A percentile compares a stretch with the other conserved stretches of the same genome.
These are phyloP conservation scores for Wickerhamiella australiensis DNA, from an alignment of 805 yeast species.

Conservation along the genomic window DNA sequence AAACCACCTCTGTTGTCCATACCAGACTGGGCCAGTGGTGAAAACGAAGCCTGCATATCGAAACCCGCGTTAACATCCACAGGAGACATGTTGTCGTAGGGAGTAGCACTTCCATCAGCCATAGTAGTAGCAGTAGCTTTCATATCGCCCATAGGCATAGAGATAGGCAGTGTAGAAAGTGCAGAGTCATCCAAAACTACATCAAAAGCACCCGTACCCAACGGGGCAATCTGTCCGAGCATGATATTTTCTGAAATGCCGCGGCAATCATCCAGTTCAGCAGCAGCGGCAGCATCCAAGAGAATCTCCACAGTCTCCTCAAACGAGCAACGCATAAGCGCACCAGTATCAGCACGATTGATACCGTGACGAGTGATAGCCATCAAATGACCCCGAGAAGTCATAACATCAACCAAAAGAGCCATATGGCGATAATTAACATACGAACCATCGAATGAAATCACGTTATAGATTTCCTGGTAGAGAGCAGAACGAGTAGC, in stretches of 20 bases:
- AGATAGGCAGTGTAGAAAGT: slow-evolving; percentile 53
- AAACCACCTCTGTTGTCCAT: slow-evolving; percentile 67
- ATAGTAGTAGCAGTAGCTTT: slow-evolving; percentile 23
- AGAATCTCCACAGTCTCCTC: slow-evolving; percentile 98
- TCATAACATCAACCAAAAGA: slow-evolving; percentile 93
- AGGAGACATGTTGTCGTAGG: slow-evolving; percentile 62
- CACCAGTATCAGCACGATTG: slow-evolving; percentile 97
- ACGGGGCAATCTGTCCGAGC: slow-evolving; percentile 96
- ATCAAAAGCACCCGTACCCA: slow-evolving; percentile 97
- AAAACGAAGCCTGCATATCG: slow-evolving; percentile 61
- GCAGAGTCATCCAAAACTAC: slow-evolving; percentile 86
- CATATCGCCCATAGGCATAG: slow-evolving; percentile 28
- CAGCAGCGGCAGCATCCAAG: slow-evolving; percentile 96
- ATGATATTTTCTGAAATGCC: slow-evolving; percentile 98
- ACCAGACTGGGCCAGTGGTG: slow-evolving; percentile 86
- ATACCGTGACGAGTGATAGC: slow-evolving; percentile 99
- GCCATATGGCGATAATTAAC: slow-evolving; percentile 99
- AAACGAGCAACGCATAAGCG: slow-evolving; percentile 97
- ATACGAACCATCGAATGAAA: slow-evolving; percentile 98
- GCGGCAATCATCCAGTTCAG: slow-evolving; percentile 94
- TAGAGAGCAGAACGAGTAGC: slow-evolving; percentile 93
- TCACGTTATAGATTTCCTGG: slow-evolving; percentile 89
- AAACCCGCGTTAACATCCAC: slow-evolving; percentile 28
- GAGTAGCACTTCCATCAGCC: slow-evolving; percentile 76
- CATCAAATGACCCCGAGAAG: slow-evolving; percentile 94